Base-by-base conservation (phyloP, 2,329 filamentous ascomycete genomes). In the Alternaria novae-zelandiae region DNA sequence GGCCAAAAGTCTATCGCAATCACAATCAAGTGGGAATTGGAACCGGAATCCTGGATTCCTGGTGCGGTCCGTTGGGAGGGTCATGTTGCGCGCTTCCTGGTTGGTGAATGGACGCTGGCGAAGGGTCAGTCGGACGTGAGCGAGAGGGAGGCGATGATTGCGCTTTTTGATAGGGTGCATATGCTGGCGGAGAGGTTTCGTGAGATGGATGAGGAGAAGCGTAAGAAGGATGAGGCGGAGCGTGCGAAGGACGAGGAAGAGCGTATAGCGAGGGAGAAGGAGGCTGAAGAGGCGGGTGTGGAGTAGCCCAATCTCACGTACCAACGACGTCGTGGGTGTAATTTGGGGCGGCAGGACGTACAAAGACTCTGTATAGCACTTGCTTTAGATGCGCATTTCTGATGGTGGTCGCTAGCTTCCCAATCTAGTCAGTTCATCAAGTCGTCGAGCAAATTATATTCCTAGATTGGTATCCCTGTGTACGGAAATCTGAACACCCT, bases 251-350 rank as follows among this genome's bases (percentile, higher is more conserved):
- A 6, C 11, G 41, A 44, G 41, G 41, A 44, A 44, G 3, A 2
- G 41, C 41, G 41, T 44, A 12, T 44, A 20, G 41, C 41, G 41
- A 43, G 4, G n/a, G 41, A 44, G 41, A 2, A 44, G 17, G 41
- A 44, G 41, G 41, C 41, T 13, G 41, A 2, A 44, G 17, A 44
- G 41, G 17, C 8, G 0, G 10, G 12, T 44, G 41, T 20, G 17
- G 41, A 44, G 41, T 44, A 44, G 41, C n/a, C 5, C 17, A 20
- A 44, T 8, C 4, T 3, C 32, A 15, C 13, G 9, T 15, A 36
- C 8, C 11, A 9, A 3, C 5, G 41, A 44, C n/a, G 1, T 3
- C 9, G 25, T 5, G 23, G 1, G 23, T 17, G 1, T 0, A 0
- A 17, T 7, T 0, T 20, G 15, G 2, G 10, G 10, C 2, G 6